These are phyloP conservation scores for Coemansia sp. DNA, from an alignment of 192 early-diverging fungal genomes.

Conservation along the genomic window DNA sequence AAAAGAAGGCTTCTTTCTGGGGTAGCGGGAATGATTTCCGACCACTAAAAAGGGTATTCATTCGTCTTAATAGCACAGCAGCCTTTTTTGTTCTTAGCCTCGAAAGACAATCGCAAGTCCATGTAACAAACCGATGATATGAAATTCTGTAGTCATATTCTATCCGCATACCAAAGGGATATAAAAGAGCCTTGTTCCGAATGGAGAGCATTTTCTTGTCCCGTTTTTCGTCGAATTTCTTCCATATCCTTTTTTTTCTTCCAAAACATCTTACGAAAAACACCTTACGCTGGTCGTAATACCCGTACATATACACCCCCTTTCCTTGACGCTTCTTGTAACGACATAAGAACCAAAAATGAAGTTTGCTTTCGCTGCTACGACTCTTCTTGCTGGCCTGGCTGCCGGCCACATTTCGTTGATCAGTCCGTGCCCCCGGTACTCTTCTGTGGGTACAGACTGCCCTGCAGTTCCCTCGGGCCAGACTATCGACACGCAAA, in stretches of 20 bases:
- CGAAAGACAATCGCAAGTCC: too few species aligned
- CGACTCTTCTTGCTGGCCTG: not conserved
- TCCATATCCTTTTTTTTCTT: not conserved
- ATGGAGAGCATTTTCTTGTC: not conserved
- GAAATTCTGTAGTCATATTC: too few species aligned
- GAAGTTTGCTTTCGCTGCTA: not conserved
- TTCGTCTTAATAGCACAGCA: too few species aligned
- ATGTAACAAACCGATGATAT: too few species aligned
- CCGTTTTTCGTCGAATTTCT: not conserved
- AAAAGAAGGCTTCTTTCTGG: not conserved
- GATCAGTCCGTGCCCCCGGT: constrained; percentile 35
- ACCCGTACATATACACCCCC: not conserved
- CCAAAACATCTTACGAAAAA: not conserved
- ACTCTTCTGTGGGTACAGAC: constrained; percentile 27
- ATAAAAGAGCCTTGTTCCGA: not conserved
- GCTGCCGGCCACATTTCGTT: constrained; percentile 26
- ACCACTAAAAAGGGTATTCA: not conserved
- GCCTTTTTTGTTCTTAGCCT: too few species aligned
- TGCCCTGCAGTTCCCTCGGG: constrained; percentile 55
- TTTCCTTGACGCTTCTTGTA: not conserved
- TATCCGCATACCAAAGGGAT: too few species aligned
- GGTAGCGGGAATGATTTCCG: not conserved
- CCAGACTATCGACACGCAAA: constrained; percentile 36
- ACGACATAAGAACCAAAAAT: not conserved
- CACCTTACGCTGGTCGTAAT: constrained; percentile 9